A percentile compares a stretch with the other conserved stretches of the same genome.
Conservation (phyloP, 2,329 filamentous ascomycete species). For the Xylaria sp. region DNA sequence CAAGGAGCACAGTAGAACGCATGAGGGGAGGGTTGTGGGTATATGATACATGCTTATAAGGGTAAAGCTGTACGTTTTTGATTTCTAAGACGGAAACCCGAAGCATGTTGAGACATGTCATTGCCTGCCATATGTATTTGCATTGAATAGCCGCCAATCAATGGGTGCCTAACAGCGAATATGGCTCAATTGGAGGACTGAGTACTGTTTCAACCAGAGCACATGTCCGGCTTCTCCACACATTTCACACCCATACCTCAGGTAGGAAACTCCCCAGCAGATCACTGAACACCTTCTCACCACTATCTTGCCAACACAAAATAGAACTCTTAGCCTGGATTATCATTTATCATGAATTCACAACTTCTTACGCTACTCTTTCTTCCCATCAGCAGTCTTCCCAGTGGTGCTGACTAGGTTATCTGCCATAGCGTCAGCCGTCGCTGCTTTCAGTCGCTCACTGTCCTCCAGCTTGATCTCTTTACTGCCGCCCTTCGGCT, state of each 20-base stretch:
- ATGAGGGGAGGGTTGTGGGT: too few species aligned
- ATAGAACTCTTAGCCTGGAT: constrained; percentile 6
- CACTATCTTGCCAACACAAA: constrained; percentile 17
- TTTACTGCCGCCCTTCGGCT: constrained; percentile 72
- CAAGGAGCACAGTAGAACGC: too few species aligned
- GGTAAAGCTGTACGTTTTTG: neutral
- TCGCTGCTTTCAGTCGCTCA: constrained; percentile 73
- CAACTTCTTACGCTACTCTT: constrained; percentile 35
- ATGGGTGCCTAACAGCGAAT: neutral
- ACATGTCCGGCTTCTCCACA: neutral
- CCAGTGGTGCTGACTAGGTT: constrained; percentile 58
- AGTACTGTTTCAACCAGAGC: neutral
- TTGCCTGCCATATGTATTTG: neutral
- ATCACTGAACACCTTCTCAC: neutral
- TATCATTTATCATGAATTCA: constrained; percentile 14
- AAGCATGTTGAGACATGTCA: neutral
- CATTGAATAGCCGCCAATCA: neutral
- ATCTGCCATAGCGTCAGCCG: constrained; percentile 70
- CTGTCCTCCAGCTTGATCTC: constrained; percentile 64
- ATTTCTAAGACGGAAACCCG: neutral
- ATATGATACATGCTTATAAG: too few species aligned
- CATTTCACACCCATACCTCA: neutral
- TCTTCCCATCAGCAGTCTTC: constrained; percentile 47
- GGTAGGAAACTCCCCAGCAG: neutral
- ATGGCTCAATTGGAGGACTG: neutral